A percentile compares a stretch with the other conserved stretches of the same genome.
phyloP scores from a whole-genome alignment of 139 green algal genomes.

The Yamagishiella unicocca region DNA sequence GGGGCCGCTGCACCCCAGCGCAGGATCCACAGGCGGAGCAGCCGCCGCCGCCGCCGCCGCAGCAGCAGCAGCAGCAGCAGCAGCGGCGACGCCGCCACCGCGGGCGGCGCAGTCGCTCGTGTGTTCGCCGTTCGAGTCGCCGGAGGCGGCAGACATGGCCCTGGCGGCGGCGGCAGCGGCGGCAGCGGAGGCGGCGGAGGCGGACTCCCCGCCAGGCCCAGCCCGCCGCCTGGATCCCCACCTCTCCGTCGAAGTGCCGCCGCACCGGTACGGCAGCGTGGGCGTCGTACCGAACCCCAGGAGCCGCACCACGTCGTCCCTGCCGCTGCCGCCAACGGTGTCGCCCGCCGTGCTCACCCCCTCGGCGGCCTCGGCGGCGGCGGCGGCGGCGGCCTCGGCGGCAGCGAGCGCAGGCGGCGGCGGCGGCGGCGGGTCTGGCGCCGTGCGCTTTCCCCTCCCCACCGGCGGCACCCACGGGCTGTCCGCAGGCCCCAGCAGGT shows the following conservation, averaged over 20 bases:
- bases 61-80: too few species aligned
- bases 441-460: too few species aligned
- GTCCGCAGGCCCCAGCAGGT: too few species aligned
- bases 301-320: too few species aligned
- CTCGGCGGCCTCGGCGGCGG: background rate
- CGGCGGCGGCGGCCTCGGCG: background rate
- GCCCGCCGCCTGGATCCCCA: background rate
- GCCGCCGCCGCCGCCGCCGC: background rate
- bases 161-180: background rate
- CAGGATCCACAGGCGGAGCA: too few species aligned
- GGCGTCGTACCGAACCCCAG: background rate
- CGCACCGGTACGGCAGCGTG: background rate
- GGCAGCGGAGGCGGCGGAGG: background rate
- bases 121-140: background rate
- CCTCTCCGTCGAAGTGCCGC: background rate
- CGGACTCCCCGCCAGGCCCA: too few species aligned
- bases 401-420: background rate
- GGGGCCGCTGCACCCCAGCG: too few species aligned
- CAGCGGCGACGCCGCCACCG: too few species aligned
- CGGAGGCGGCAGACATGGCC: background rate
- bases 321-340: too few species aligned
- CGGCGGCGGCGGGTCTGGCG: too few species aligned
- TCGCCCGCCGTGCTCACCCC: background rate
- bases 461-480: too few species aligned
- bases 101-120: too few species aligned